A percentile compares a stretch with the other conserved stretches of the same genome.
phyloP scores from a whole-genome alignment of 148 eudicot genomes.

The Camellia lanceoleosa region DNA sequence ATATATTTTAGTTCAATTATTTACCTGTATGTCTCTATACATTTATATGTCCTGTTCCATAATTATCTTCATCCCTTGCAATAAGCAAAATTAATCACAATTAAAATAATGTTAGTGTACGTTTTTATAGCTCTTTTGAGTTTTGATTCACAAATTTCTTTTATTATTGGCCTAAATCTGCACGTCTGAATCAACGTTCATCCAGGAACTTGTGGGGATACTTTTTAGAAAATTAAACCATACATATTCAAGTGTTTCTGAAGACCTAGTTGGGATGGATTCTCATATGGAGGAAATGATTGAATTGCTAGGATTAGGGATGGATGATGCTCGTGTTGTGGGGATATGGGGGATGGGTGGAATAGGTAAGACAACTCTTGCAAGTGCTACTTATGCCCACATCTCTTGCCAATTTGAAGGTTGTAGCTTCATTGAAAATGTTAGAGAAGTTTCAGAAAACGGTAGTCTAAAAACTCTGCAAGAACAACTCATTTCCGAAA shows the following conservation, averaged over 20 bases:
- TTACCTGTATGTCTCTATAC: too few relatives aligned
- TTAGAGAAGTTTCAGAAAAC: background rate
- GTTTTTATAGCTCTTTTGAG: too few relatives aligned
- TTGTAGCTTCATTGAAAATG: background rate
- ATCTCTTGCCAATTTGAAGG: background rate
- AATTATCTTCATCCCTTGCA: too few relatives aligned
- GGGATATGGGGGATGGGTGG: conserved; percentile 14
- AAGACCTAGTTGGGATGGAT: conserved; percentile 14
- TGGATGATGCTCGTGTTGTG: conserved; percentile 3
- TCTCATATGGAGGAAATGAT: conserved; percentile 13
- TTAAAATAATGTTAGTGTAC: too few relatives aligned
- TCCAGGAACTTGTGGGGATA: background rate
- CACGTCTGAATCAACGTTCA: too few relatives aligned
- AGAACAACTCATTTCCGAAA: background rate
- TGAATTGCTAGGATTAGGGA: background rate
- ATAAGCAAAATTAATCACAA: too few relatives aligned
- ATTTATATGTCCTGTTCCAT: too few relatives aligned
- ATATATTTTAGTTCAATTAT: too few relatives aligned
- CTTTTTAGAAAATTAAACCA: background rate
- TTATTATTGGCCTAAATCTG: too few relatives aligned
- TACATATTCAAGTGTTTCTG: background rate
- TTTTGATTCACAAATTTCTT: too few relatives aligned
- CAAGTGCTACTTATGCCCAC: conserved; percentile 3
- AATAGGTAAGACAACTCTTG: conserved; percentile 15
- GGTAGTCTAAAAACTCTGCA: conserved; percentile 1